phyloP scores from a whole-genome alignment of 768 basidiomycete genomes.

The Chalciporus sphaerocephalus region DNA sequence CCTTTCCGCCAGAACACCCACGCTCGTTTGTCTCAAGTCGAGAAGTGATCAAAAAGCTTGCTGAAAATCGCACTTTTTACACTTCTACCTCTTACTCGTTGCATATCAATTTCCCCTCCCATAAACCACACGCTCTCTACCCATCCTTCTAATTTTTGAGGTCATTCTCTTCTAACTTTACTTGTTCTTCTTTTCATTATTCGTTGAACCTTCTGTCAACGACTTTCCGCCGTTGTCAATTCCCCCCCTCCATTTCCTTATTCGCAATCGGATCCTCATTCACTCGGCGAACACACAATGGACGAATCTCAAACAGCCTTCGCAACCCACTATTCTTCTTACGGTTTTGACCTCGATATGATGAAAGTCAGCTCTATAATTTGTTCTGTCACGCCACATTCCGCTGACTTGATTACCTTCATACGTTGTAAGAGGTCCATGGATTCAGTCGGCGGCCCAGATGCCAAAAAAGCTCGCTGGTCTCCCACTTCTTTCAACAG shows the following conservation, averaged over 20 bases:
- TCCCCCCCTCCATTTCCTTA: slow-evolving; percentile 41
- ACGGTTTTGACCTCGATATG: slow-evolving; percentile 84
- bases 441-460: slow-evolving; percentile 77
- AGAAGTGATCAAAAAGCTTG: slow-evolving; percentile 26
- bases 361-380: slow-evolving; percentile 62
- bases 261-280: slow-evolving; percentile 20
- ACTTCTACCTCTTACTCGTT: slow-evolving; percentile 20
- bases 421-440: slow-evolving; percentile 63
- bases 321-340: slow-evolving; percentile 62
- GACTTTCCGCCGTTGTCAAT: slow-evolving; percentile 47
- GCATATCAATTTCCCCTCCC: slow-evolving; percentile 27
- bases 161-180: slow-evolving; percentile 53
- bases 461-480: slow-evolving; percentile 89
- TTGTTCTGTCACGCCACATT: background rate
- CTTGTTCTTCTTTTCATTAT: slow-evolving; percentile 45
- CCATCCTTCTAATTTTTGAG: slow-evolving; percentile 31
- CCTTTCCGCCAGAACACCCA: slow-evolving; percentile 25
- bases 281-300: slow-evolving; percentile 41
- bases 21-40: slow-evolving; percentile 29
- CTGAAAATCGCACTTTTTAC: slow-evolving; percentile 27
- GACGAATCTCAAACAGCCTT: slow-evolving; percentile 73
- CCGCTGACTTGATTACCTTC: slow-evolving; percentile 5
- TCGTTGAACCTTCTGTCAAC: slow-evolving; percentile 32
- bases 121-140: slow-evolving; percentile 44
- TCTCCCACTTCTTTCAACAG: slow-evolving; percentile 57